These are phyloP conservation scores for Trichoderma asperelloides DNA, from an alignment of 495 filamentous ascomycete species.

Conservation along the genomic window DNA sequence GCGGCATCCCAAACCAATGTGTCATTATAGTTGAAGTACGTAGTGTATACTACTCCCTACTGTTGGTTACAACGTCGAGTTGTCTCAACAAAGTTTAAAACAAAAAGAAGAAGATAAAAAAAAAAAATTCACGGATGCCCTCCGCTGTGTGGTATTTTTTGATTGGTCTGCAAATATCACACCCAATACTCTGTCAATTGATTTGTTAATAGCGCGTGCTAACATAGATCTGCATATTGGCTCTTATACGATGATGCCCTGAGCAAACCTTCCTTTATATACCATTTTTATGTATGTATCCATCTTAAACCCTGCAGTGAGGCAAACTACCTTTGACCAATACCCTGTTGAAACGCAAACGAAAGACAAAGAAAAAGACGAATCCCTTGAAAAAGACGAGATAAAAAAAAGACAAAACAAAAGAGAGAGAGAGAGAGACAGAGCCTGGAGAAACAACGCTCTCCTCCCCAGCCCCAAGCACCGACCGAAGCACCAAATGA, in stretches of 20 bases:
- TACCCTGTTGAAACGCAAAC: not conserved
- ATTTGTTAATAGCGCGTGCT: not conserved
- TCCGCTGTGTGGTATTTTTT: not conserved
- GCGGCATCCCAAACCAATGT: not conserved
- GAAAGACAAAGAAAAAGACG: not conserved
- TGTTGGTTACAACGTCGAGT: not conserved
- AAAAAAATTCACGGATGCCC: not conserved
- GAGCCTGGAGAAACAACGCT: not conserved
- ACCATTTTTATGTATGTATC: not conserved
- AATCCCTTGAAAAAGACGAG: not conserved
- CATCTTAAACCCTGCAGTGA: not conserved
- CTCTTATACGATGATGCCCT: not conserved
- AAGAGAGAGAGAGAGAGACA: too few relatives aligned
- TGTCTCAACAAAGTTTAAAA: not conserved
- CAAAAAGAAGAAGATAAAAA: not conserved
- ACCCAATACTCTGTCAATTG: not conserved
- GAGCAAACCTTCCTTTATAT: not conserved
- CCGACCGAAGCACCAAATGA: not conserved
- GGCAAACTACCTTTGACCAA: not conserved
- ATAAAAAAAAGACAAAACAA: not conserved
- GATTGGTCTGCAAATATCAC: not conserved
- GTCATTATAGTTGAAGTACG: not conserved
- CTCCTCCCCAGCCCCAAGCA: not conserved
- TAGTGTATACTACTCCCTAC: constrained; percentile 6
- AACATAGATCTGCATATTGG: not conserved